These are phyloP conservation scores for Hippophae gyantsensis DNA, from an alignment of 306 rosid species.

Conservation along the genomic window DNA sequence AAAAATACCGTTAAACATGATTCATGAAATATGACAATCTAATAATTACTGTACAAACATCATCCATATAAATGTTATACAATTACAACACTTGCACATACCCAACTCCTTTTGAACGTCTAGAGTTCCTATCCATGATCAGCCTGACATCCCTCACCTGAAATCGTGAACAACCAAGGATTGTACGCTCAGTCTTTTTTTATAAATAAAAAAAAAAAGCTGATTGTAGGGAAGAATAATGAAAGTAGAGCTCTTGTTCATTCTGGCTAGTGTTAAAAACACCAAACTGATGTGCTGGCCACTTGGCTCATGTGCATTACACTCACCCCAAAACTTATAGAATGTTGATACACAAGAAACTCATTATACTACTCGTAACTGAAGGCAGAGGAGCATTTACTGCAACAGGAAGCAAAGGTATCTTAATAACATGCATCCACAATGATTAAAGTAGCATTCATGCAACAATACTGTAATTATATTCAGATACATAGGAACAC, in stretches of 20 bases:
- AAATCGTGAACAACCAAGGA: constrained; percentile 4
- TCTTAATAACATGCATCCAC: constrained; percentile 28
- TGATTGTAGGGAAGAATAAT: background rate
- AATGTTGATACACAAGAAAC: constrained; percentile 5
- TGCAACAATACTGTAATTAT: constrained; percentile 14
- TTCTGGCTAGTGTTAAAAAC: constrained; percentile 16
- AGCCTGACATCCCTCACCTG: constrained; percentile 98
- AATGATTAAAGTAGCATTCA: constrained; percentile 17
- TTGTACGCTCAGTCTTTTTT: too few species aligned
- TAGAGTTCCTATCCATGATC: constrained; percentile 98
- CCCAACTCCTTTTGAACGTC: constrained; percentile 99
- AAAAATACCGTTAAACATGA: constrained; percentile 91
- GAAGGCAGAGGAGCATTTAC: constrained; percentile 40
- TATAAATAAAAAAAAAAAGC: constrained; percentile 4
- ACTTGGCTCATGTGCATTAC: constrained; percentile 25
- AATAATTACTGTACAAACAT: constrained; percentile 35
- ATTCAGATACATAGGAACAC: background rate
- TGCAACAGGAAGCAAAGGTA: constrained; percentile 45
- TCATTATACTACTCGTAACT: constrained; percentile 37
- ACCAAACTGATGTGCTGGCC: constrained; percentile 20
- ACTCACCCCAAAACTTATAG: constrained; percentile 36
- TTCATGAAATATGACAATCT: constrained; percentile 42
- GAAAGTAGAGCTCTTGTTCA: constrained; percentile 7
- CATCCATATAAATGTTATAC: constrained; percentile 25
- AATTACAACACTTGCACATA: constrained; percentile 37